Evolutionary conservation across 2,329 filamentous ascomycete genomes (phyloP).

Genomic region (Colletotrichum phormii): DNA sequence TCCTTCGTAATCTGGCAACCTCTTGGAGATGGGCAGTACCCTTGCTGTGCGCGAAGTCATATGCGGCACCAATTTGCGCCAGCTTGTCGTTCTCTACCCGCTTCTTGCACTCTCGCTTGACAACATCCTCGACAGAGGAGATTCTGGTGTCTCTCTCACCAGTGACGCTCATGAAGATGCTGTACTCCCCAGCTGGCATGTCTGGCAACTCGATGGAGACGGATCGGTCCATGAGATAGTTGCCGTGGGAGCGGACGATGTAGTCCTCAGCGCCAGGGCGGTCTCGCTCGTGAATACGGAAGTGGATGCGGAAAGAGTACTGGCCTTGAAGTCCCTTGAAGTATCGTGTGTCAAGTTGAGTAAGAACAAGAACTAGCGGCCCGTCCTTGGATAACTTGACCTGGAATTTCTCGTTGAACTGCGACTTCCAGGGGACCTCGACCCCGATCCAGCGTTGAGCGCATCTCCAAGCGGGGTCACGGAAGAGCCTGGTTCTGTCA

Average conservation of each 20-base stretch:
- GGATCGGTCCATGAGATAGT: conserved; percentile 68
- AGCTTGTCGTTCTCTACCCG: conserved; percentile 69
- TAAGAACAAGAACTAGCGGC: conserved; percentile 69
- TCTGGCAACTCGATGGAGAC: conserved; percentile 69
- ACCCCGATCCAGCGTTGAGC: conserved; percentile 71
- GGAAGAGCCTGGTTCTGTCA: conserved; percentile 72
- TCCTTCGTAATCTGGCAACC: conserved; percentile 61
- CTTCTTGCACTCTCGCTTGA: conserved; percentile 61
- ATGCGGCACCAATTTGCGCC: conserved; percentile 67
- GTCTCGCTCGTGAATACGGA: conserved; percentile 63
- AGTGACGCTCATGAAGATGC: conserved; percentile 66
- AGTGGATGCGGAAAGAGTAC: conserved; percentile 64
- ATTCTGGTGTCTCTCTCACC: conserved; percentile 57
- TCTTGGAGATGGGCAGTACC: conserved; percentile 63
- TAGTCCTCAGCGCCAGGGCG: conserved; percentile 66
- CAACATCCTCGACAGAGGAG: conserved; percentile 66
- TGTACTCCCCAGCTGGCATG: conserved; percentile 67
- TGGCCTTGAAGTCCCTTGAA: conserved; percentile 71
- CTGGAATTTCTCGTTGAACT: conserved; percentile 72
- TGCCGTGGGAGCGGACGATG: conserved; percentile 68
- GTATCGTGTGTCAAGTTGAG: conserved; percentile 72
- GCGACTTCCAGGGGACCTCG: conserved; percentile 70
- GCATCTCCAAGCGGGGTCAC: conserved; percentile 67
- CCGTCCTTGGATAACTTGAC: conserved; percentile 67
- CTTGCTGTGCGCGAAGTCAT: conserved; percentile 71